Evolutionary conservation across 305 asterid species (phyloP), one percentile per base, ranked within the genome.

Genomic region (Rubia balearica): DNA sequence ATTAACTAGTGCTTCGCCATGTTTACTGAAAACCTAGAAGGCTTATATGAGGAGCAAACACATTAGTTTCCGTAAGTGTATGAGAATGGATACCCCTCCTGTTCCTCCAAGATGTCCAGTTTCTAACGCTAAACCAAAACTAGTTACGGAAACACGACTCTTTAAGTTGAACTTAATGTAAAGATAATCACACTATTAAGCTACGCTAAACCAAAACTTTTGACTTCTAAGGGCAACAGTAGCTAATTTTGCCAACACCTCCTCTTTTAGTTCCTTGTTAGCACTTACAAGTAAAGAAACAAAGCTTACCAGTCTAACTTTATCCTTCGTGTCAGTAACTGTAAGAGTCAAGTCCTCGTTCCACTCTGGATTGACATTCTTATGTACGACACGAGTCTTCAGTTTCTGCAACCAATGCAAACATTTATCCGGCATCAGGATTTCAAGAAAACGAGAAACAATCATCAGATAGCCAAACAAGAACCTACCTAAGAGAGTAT

Each of bases 351-450:
- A 83, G 65, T 90, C 91, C 68, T 90, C 97, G 48, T 88, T 85
- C 97, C 97, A 90, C 77, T 77, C 93, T 1, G 97, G 97, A 76
- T 90, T 90, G 57, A 87, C 62, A 76, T 88, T 83, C 85, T 84
- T 88, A 11, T 78, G 79, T 76, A 90, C 81, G 70, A 87, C 96
- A 12, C 97, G 84, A 5, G 96, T 91, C 85, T 89, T 89, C 68
- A 91, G 42, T 80, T 84, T 89, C 96, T 91, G 88, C 74, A 74
- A 43, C 27, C 72, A 71, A 51, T 21, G 43, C 8, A 5, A 43
- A 55, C 57, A 55, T 19, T 30, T 10, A 33, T 48, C 41, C 14
- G 22, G 57, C 56, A 63, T 69, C 13, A 69, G 21, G 67, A 53
- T 65, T n/a, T 62, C 12, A 69, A 67, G 42, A 55, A 61, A 73